A percentile compares a stretch with the other conserved stretches of the same genome.
These are phyloP conservation scores for Teunomyces funiuensis DNA, from an alignment of 805 yeast species.

Conservation along the genomic window DNA sequence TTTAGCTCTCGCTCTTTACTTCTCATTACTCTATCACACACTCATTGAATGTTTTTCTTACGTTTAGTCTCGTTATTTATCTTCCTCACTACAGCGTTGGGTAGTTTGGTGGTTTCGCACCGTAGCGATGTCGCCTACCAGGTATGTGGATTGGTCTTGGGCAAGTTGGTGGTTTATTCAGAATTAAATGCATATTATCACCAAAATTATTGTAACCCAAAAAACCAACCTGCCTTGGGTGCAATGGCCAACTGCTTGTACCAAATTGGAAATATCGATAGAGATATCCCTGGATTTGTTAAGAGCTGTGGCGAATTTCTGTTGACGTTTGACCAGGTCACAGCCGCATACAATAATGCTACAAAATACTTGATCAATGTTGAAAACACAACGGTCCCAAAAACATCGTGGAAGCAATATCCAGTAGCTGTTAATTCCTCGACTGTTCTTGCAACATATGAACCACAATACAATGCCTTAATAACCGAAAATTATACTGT, in stretches of 20 bases:
- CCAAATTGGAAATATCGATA: slow-evolving; percentile 1
- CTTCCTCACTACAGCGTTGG: not conserved
- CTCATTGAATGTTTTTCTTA: not conserved
- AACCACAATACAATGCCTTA: slow-evolving; percentile 14
- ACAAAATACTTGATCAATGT: slow-evolving; percentile 32
- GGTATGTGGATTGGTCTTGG: not conserved
- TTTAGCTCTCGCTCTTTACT: too few relatives aligned
- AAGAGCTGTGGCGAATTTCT: not conserved
- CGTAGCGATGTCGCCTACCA: not conserved
- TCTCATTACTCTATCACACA: too few relatives aligned
- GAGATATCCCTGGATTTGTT: slow-evolving; percentile 1
- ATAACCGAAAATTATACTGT: slow-evolving; percentile 24
- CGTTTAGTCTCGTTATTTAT: not conserved
- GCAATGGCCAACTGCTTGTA: slow-evolving; percentile 9
- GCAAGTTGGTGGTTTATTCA: not conserved
- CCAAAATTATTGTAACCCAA: not conserved
- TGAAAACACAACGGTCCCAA: slow-evolving; percentile 4
- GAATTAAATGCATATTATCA: not conserved
- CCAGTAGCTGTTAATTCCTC: not conserved
- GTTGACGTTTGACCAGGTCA: slow-evolving; percentile 30
- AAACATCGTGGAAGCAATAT: not conserved
- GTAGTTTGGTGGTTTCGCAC: not conserved
- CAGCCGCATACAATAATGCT: slow-evolving; percentile 39
- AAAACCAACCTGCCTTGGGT: slow-evolving; percentile 8
- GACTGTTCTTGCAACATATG: not conserved